Evolutionary conservation across 2,329 filamentous ascomycete species (phyloP).

Genomic region (Aspergillus sp.): DNA sequence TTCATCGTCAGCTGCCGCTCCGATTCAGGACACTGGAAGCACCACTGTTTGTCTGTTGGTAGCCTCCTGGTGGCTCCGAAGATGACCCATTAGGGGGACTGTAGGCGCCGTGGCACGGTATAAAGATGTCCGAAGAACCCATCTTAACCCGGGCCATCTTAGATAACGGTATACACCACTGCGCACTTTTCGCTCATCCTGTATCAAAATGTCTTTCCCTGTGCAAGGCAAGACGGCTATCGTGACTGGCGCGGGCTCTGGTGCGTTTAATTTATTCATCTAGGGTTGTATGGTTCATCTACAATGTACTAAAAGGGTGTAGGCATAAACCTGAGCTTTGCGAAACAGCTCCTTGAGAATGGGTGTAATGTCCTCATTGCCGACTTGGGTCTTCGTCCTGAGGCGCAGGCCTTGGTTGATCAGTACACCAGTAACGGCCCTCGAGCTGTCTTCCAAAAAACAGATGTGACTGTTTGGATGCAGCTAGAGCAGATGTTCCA

Average conservation of each 20-base stretch:
- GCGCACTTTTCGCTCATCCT: background rate
- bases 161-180: background rate
- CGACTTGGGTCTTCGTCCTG: constrained; percentile 46
- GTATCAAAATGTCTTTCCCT: constrained; percentile 35
- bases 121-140: background rate
- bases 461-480: constrained; percentile 52
- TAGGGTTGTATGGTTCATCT: background rate
- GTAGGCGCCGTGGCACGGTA: background rate
- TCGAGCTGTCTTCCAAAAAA: constrained; percentile 46
- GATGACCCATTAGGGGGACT: background rate
- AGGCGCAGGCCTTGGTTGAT: constrained; percentile 43
- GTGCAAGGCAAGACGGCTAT: constrained; percentile 52
- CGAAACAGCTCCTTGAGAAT: constrained; percentile 43
- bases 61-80: background rate
- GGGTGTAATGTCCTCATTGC: constrained; percentile 50
- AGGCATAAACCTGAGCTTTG: constrained; percentile 51
- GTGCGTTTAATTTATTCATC: constrained; percentile 29
- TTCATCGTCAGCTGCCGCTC: background rate
- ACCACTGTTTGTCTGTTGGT: background rate
- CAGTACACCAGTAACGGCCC: constrained; percentile 32
- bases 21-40: background rate
- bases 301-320: background rate
- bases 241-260: constrained; percentile 56
- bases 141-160: background rate
- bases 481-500: constrained; percentile 52